Base-by-base conservation (phyloP, 768 basidiomycete species). In the Hygrophoropsis aurantiaca region DNA sequence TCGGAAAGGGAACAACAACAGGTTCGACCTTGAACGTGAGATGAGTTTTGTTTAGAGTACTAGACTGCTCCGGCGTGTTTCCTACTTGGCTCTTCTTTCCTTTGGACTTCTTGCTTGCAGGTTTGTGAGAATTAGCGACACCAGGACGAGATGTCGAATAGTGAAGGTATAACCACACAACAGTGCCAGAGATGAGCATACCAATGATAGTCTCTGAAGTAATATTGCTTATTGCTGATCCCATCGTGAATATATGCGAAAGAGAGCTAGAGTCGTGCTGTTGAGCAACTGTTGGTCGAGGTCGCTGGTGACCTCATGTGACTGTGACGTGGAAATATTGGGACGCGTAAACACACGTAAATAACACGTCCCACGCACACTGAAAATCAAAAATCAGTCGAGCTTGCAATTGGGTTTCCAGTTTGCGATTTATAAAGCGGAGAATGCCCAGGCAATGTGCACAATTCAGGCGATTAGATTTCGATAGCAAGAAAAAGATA, bases 221-320 rank as follows among this genome's bases (percentile, higher is more conserved):
- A 11, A 79, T 42, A 32, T 65, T 60, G 50, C 78, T 80, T 47
- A 74, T 71, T 43, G 73, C 55, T 18, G 73, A 68, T 37, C 78
- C 78, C 78, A 79, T 79, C 11, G 39, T 48, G 19, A 35, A 18
- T 16, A 35, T n/a, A 30, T 34, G 39, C 30, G n/a, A 13, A 27
- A 32, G 34, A 42, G 36, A n/a, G n/a, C n/a, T 35, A 32, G 16
- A 34, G 37, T 23, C 13, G 34, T 15, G 11, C 40, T n/a, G 40
- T 20, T 36, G 34, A 47, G 34, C 23, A 23, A 18, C 43, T 15
- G 20, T 44, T 26, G 18, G 34, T 34, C 30, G 51, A 47, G 21
- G n/a, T 45, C 27, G 27, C 6, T 13, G 27, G 27, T 30, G 27
- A 30, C 27, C 27, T 30, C 27, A 30, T 13, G 27, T 30, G 27